Evolutionary conservation across 768 basidiomycete genomes (phyloP), one percentile per base, ranked within the genome.

Genomic region (Agaricus bisporus): DNA sequence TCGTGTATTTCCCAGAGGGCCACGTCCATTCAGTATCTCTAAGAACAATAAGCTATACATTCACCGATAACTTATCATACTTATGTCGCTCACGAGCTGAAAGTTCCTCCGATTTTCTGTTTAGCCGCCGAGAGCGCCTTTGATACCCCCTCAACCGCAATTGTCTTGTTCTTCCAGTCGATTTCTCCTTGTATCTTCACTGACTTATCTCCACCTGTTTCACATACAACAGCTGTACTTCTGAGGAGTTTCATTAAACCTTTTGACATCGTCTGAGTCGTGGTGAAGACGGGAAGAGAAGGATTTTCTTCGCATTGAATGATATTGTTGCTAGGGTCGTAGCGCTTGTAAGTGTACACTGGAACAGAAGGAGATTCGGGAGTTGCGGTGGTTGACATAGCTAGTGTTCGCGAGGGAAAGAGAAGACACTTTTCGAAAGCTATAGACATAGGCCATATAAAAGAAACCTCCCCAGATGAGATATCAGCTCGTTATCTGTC

Each of bases 21-120:
- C 60, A 61, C 18, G 53, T 53, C 60, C 60, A 61, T 48, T 61
- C 58, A 28, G 22, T 49, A n/a, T 25, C 39, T 22, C 54, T 58
- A 25, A 29, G 12, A 38, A 9, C 3, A 29, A 26, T 51, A 41
- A 48, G 50, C 32, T 4, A 14, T 9, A 41, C 15, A 1, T 9
- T 8, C 39, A n/a, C 9, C 39, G 14, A 41, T 41, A 2, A 44
- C 20, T 22, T 26, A 22, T 18, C 18, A 44, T 20, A 18, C 1
- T 26, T 44, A 44, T 20, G 26, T 20, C 11, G 1, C 54, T 41
- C 49, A 61, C 58, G 38, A 25, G 48, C 56, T 55, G 18, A 59
- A 44, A 3, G 48, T 25, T 26, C 58, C 60, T 17, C 58, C 58
- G 15, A 47, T 25, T 49, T 59, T 59, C 15, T 26, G 37, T 41